Percentiles rank a stretch among this genome's conserved stretches.
phyloP scores from a whole-genome alignment of 495 filamentous ascomycete genomes.

The Hyaloscypha finlandica region DNA sequence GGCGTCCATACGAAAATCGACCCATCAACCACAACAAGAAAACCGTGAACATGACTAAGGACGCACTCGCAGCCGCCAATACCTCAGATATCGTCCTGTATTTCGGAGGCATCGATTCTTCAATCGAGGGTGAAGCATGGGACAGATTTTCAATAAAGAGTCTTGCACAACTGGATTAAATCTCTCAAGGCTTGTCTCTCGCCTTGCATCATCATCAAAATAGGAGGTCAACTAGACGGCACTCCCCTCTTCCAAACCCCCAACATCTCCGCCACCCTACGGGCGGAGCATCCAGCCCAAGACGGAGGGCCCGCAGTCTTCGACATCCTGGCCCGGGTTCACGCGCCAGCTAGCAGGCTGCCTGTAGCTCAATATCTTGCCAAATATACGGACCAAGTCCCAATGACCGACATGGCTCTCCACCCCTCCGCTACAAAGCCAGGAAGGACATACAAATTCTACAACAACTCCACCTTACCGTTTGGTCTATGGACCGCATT shows the following conservation, averaged over 20 bases:
- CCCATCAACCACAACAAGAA: conserved; percentile 42
- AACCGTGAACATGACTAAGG: conserved; percentile 41
- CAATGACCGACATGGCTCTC: conserved; percentile 56
- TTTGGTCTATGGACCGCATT: conserved; percentile 57
- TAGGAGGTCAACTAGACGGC: conserved; percentile 47
- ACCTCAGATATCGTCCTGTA: conserved; percentile 57
- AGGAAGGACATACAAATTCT: conserved; percentile 63
- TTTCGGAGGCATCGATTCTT: conserved; percentile 57
- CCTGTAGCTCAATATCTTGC: conserved; percentile 57
- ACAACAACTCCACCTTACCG: conserved; percentile 53
- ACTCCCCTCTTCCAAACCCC: conserved; percentile 52
- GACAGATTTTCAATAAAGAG: conserved; percentile 59
- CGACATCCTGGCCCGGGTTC: conserved; percentile 42
- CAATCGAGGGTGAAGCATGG: conserved; percentile 51
- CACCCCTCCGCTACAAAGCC: conserved; percentile 41
- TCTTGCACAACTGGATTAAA: conserved; percentile 54
- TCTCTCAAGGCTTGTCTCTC: conserved; percentile 45
- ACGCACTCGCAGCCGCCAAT: conserved; percentile 45
- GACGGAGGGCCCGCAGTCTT: conserved; percentile 57
- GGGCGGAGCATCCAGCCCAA: conserved; percentile 87
- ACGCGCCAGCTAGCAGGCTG: conserved; percentile 57
- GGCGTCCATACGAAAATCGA: conserved; percentile 51
- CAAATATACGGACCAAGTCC: conserved; percentile 50
- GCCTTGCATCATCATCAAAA: conserved; percentile 56
- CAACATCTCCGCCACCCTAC: conserved; percentile 70